Evolutionary conservation across 768 basidiomycete genomes (phyloP).

Genomic region (Mycena capillaripes): DNA sequence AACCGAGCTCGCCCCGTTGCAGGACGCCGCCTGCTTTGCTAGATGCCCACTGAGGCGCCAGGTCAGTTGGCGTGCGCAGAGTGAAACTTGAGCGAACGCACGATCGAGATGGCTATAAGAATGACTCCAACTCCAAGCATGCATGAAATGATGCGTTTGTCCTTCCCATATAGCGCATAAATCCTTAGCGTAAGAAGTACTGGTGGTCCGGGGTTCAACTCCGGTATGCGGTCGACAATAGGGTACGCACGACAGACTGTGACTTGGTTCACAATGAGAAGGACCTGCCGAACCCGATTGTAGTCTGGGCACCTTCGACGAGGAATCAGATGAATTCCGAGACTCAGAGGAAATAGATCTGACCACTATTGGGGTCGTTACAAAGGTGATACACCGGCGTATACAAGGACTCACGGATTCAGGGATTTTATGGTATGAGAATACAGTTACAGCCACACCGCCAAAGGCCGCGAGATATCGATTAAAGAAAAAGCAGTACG

Average conservation of each 20-base stretch:
- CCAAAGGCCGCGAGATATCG: conserved; percentile 41
- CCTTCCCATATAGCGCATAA: conserved; percentile 47
- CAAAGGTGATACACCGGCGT: not conserved
- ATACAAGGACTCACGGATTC: not conserved
- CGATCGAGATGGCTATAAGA: conserved; percentile 16
- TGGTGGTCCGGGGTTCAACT: not conserved
- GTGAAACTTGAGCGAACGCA: not conserved
- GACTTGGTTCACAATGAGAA: conserved; percentile 48
- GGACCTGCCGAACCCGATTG: conserved; percentile 40
- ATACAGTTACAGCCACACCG: conserved; percentile 26
- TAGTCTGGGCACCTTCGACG: not conserved
- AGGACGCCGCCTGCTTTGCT: not conserved
- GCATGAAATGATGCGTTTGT: conserved; percentile 1
- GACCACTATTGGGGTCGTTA: not conserved
- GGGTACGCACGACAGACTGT: conserved; percentile 47
- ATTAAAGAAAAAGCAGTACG: conserved; percentile 40
- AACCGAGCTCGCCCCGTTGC: not conserved
- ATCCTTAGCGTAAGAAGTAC: conserved; percentile 42
- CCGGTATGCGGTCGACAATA: not conserved
- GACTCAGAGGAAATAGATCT: not conserved
- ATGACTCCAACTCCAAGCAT: conserved; percentile 11
- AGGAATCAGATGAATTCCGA: not conserved
- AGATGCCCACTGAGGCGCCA: not conserved
- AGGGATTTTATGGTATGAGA: conserved; percentile 11
- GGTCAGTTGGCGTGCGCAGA: not conserved